Evolutionary conservation across 306 rosid genomes (phyloP), one percentile per base, ranked within the genome.

Genomic region (Malus sieversii): DNA sequence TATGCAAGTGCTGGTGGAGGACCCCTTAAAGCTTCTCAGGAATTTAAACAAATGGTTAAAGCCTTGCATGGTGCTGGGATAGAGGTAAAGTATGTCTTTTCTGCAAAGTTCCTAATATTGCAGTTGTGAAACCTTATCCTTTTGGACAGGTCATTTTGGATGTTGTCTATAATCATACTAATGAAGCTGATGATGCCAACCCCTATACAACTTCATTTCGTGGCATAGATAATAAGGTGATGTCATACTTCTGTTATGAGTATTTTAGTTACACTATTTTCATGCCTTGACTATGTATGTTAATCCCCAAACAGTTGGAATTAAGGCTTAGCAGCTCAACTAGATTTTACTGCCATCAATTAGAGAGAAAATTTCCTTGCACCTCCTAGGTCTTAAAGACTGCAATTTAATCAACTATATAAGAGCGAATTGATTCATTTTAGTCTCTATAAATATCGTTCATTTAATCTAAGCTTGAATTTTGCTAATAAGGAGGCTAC

Each of bases 1-100:
- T 95, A 95, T 84, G 92, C 97, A 32, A 92, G 97, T 89, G 89
- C 88, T 80, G 97, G 99, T 65, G 97, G 97, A 77, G 97, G 98
- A 77, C 87, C 99, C 42, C 68, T 88, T 79, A 92, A 84, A 78
- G 97, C 99, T 82, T 89, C 97, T 38, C 81, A 40, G 75, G 99
- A 92, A 85, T 90, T 95, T 67, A 95, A 92, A 84, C 85, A 87
- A 85, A 92, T 95, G 99, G 96, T 95, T 75, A 95, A 89, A 85
- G 93, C 97, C 81, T 82, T 95, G 78, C 99, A 95, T 82, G 86
- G 84, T 84, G 92, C 93, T 88, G 97, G 97, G 68, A 92, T 92
- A 81, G 99, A 95, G 97, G 99, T 95, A 76, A 71, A 45, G n/a
- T 25, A 22, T 67, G 60, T 71, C 25, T 77, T 73, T 73, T 74